Conservation (phyloP, 176 grass and related monocot genomes). For the Chrysopogon serrulatus region DNA sequence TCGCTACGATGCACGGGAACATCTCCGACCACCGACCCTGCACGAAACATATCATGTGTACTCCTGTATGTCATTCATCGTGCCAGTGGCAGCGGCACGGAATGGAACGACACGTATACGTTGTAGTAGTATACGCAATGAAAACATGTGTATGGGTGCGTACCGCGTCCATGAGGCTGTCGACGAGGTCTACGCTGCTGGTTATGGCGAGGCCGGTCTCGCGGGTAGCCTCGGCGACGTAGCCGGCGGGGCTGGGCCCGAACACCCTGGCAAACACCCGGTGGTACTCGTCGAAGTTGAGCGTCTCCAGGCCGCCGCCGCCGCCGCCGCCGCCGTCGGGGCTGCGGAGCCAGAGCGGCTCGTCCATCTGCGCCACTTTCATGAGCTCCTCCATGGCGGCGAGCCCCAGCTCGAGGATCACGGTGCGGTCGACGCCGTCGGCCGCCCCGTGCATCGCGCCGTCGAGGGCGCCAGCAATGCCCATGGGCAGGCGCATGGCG, state of each 20-base stretch:
- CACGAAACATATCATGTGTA: background rate
- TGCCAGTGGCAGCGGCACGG: background rate
- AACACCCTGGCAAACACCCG: conserved; percentile 45
- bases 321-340: conserved; percentile 32
- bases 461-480: conserved; percentile 31
- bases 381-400: conserved; percentile 91
- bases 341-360: conserved; percentile 64
- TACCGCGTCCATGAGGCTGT: conserved; percentile 92
- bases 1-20: conserved; percentile 86
- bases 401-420: conserved; percentile 76
- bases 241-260: conserved; percentile 48
- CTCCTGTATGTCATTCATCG: too few relatives aligned
- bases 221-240: conserved; percentile 64
- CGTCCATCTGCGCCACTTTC: conserved; percentile 74
- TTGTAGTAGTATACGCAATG: too few relatives aligned
- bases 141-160: too few relatives aligned
- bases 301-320: conserved; percentile 35
- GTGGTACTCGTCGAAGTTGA: conserved; percentile 78
- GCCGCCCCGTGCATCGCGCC: conserved; percentile 5
- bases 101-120: background rate
- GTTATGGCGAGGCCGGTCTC: conserved; percentile 68
- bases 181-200: conserved; percentile 69
- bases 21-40: conserved; percentile 85
- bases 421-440: conserved; percentile 41
- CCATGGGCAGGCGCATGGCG: conserved; percentile 28